A percentile compares a stretch with the other conserved stretches of the same genome.
Conservation (phyloP, 768 basidiomycete genomes). For the Mycena galericulata region DNA sequence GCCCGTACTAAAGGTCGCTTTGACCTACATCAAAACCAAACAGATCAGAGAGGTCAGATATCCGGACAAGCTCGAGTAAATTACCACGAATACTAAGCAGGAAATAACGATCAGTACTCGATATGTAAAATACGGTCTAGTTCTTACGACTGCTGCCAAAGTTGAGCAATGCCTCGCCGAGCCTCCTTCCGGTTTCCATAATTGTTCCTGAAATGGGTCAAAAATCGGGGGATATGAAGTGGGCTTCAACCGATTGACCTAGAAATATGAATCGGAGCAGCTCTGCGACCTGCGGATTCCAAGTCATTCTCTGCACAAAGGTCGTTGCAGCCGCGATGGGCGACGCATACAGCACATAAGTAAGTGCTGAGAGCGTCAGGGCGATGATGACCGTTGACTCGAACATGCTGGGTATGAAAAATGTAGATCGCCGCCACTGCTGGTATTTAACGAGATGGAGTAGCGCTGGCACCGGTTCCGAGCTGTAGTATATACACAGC, state of each 20-base stretch:
- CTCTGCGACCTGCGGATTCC: conserved; percentile 22
- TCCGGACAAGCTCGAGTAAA: background rate
- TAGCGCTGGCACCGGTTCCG: no score
- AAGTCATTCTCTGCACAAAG: background rate
- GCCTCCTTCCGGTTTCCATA: background rate
- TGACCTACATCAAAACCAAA: conserved; percentile 3
- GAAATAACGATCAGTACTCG: background rate
- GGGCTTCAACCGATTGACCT: background rate
- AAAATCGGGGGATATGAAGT: background rate
- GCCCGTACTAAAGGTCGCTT: conserved; percentile 19
- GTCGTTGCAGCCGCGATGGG: background rate
- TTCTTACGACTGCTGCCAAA: conserved; percentile 7
- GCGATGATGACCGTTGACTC: background rate
- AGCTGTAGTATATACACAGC: no score
- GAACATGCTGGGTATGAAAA: background rate
- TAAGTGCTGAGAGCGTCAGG: background rate
- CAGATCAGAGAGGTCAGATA: background rate
- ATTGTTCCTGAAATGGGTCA: background rate
- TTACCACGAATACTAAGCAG: conserved; percentile 17
- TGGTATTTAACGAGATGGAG: no score
- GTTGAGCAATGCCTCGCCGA: background rate
- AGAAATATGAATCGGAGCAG: conserved; percentile 27
- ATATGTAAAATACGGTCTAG: background rate
- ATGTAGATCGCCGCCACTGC: background rate
- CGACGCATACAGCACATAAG: background rate